These are phyloP conservation scores for Eragrostis nindensis DNA, from an alignment of 176 grass and related monocot genomes.

Conservation along the genomic window DNA sequence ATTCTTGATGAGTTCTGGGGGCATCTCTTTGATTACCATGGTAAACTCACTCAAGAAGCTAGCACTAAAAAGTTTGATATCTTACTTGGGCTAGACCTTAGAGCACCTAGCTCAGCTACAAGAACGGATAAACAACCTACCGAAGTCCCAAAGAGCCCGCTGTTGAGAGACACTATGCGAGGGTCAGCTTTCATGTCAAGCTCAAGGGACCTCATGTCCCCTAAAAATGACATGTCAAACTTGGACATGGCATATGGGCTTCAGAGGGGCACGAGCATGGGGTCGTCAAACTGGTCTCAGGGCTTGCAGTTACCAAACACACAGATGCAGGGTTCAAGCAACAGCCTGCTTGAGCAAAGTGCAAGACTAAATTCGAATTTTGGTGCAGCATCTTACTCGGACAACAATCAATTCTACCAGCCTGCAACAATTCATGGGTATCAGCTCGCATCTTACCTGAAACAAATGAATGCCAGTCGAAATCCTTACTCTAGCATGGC, in stretches of 20 bases:
- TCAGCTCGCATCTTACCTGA: constrained; percentile 76
- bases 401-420: constrained; percentile 85
- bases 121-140: constrained; percentile 62
- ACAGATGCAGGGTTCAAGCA: constrained; percentile 52
- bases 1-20: constrained; percentile 98
- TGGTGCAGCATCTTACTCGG: constrained; percentile 56
- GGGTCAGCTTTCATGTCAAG: constrained; percentile 44
- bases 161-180: constrained; percentile 57
- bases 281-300: constrained; percentile 73
- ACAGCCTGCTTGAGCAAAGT: constrained; percentile 57
- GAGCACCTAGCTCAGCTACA: constrained; percentile 57
- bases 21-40: constrained; percentile 94
- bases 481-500: constrained; percentile 66
- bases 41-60: constrained; percentile 77
- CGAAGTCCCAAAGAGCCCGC: constrained; percentile 61
- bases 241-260: constrained; percentile 79
- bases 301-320: constrained; percentile 67
- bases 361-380: constrained; percentile 67
- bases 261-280: constrained; percentile 56
- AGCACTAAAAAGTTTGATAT: constrained; percentile 68
- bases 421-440: constrained; percentile 95
- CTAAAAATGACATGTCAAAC: constrained; percentile 51
- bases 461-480: constrained; percentile 64
- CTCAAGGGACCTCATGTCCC: constrained; percentile 50
- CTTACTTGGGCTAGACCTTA: constrained; percentile 75